Evolutionary conservation across 2,329 filamentous ascomycete species (phyloP), one percentile per base, ranked within the genome.

Genomic region (Cladosporium sp.): DNA sequence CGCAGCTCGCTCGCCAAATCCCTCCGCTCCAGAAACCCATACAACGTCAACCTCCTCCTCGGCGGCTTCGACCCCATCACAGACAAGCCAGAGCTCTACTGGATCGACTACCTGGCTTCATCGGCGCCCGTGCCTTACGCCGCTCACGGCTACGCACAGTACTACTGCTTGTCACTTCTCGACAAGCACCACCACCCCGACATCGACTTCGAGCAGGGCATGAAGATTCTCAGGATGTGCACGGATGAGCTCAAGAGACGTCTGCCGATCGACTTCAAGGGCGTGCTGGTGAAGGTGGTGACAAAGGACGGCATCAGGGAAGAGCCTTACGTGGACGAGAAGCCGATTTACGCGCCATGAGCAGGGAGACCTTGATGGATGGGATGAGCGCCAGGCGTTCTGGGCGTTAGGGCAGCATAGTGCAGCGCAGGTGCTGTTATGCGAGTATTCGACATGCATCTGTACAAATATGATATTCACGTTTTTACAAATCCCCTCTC

Each of bases 171-270:
- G 68, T 96, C 92, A 7, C 96, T 97, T 73, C 88, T 99, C 61
- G 95, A 99, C 83, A 99, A 99, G 85, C 95, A 99, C 80, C 95
- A 99, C 79, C 92, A 97, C 76, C 94, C 95, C 58, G 90, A 97
- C 76, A 98, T 99, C 80, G 87, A 86, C 68, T 88, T 95, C 64
- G 93, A 91, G 69, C 87, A 96, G 79, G 95, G 95, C 66, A 87
- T 97, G 82, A 95, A 97, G 85, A 88, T 99, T 69, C 84, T 99
- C 75, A 90, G 88, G 74, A 91, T 97, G 89, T 99, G 95, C 83
- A 95, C 92, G 72, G 93, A 98, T 79, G 95, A 99, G 85, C 83
- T 99, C 78, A 97, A 97, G 87, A 89, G 95, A 79, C 88, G 96
- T 81, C 87, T 99, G 85, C 95, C 95, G 67, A 93, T 99, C 77